phyloP scores from a whole-genome alignment of 345 rosid species.

The Limnanthes douglasii region DNA sequence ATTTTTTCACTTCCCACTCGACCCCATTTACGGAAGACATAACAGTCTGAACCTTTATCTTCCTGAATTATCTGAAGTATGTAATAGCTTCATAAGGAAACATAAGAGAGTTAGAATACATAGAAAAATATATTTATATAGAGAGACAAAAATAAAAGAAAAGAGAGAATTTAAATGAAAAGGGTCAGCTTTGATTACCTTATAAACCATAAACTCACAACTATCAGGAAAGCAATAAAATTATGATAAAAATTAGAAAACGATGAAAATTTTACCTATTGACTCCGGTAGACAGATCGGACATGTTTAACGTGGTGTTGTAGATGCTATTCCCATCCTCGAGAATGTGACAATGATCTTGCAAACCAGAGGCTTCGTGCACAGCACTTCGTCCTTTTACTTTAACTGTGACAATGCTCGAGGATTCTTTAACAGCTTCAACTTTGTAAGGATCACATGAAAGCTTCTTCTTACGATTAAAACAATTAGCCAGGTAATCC shows the following conservation, averaged over 20 bases:
- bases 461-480: constrained; percentile 63
- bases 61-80: constrained; percentile 89
- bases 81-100: constrained; percentile 44
- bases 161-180: neutral
- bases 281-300: constrained; percentile 83
- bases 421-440: constrained; percentile 48
- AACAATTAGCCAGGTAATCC: constrained; percentile 72
- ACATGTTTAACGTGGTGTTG: constrained; percentile 86
- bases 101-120: constrained; percentile 10
- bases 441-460: constrained; percentile 59
- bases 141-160: neutral
- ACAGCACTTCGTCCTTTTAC: constrained; percentile 94
- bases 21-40: constrained; percentile 92
- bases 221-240: neutral
- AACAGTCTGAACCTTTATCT: constrained; percentile 67
- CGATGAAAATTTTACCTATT: constrained; percentile 42
- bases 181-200: too few relatives aligned
- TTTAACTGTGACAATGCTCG: constrained; percentile 68
- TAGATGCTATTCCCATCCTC: constrained; percentile 83
- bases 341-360: constrained; percentile 87
- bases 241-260: neutral
- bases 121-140: neutral
- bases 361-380: constrained; percentile 86
- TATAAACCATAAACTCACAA: too few relatives aligned
- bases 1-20: constrained; percentile 82